Percentiles rank a stretch among this genome's conserved stretches.
Evolutionary conservation across 2,329 filamentous ascomycete genomes (phyloP).

Genomic region (Aspergillus flavus): DNA sequence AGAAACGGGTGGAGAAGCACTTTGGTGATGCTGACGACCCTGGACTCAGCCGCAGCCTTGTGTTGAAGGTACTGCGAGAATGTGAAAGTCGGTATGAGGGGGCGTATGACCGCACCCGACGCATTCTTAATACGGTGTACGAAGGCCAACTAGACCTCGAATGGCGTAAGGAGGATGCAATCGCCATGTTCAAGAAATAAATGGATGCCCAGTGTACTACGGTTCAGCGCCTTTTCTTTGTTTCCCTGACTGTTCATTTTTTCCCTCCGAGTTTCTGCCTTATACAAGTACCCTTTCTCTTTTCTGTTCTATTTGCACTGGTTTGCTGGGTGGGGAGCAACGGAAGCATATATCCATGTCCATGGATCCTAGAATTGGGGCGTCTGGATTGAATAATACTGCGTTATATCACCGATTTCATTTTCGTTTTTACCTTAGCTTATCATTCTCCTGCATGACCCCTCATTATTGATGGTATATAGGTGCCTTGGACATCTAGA

Average conservation of each 20-base stretch:
- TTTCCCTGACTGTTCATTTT: constrained; percentile 11
- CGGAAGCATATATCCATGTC: not conserved
- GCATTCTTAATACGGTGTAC: constrained; percentile 48
- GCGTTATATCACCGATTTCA: not conserved
- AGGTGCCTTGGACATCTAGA: not conserved
- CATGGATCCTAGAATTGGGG: constrained; percentile 3
- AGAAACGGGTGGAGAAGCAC: constrained; percentile 94
- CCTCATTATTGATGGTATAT: not conserved
- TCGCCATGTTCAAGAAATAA: constrained; percentile 46
- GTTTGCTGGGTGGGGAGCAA: not conserved
- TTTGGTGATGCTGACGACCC: constrained; percentile 87
- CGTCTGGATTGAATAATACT: not conserved
- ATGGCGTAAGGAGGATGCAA: constrained; percentile 50
- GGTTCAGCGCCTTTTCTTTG: not conserved
- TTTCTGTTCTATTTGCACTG: constrained; percentile 5
- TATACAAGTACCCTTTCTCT: not conserved
- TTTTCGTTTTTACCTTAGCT: not conserved
- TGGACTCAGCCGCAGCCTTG: constrained; percentile 61
- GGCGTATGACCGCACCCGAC: constrained; percentile 54
- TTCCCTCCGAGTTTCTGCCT: constrained; percentile 6
- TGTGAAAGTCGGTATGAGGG: constrained; percentile 61
- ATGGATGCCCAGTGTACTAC: not conserved
- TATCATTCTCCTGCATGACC: not conserved
- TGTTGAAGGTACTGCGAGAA: constrained; percentile 62
- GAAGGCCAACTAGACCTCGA: constrained; percentile 51